Base-by-base conservation (phyloP, 164 flowering plant genomes). In the Tinospora cordifolia region DNA sequence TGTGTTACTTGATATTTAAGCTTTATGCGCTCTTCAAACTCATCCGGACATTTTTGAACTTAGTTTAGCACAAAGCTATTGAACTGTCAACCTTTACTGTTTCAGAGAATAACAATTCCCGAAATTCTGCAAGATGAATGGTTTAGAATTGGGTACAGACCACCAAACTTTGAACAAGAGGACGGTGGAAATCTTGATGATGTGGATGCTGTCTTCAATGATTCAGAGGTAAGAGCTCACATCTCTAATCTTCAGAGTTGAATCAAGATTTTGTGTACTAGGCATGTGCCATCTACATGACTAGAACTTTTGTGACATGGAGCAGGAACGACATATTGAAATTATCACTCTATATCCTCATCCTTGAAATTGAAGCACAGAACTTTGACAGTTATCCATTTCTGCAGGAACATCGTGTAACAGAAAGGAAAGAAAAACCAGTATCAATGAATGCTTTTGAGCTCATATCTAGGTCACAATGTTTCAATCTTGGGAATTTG, bases 391-490 rank as follows among this genome's bases (percentile, higher is more conserved):
- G 58, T 21, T 46, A 10, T 6, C 14, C 30, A 30, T 46, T 54
- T 74, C 57, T 80, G 78, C 84, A 90, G 96, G 92, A 90, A 75
- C 60, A 84, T 79, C 88, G 87, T 71, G 90, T 93, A 1, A 91
- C 91, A 13, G 98, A 90, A 78, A 91, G 79, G 84, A 87, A 85
- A 76, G 97, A 89, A 77, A 89, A 78, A 63, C 98, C 98, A 10
- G 88, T 75, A 54, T 84, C 95, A 15, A 88, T 94, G 99, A 92
- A 92, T 75, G 97, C 99, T 0, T 94, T 94, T 78, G 97, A 92
- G 84, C 87, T 94, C 41, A 90, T 94, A 66, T 87, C 92, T 15
- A 84, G 86, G 76, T 88, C 98, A 9, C 85, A 83, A 69, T 72
- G 89, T 64, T 87, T 91, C 77, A 88, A 80, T 79, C 93, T 94